A percentile compares a stretch with the other conserved stretches of the same genome.
Evolutionary conservation across 306 rosid species (phyloP).

Genomic region (Lathyrus oleraceus): DNA sequence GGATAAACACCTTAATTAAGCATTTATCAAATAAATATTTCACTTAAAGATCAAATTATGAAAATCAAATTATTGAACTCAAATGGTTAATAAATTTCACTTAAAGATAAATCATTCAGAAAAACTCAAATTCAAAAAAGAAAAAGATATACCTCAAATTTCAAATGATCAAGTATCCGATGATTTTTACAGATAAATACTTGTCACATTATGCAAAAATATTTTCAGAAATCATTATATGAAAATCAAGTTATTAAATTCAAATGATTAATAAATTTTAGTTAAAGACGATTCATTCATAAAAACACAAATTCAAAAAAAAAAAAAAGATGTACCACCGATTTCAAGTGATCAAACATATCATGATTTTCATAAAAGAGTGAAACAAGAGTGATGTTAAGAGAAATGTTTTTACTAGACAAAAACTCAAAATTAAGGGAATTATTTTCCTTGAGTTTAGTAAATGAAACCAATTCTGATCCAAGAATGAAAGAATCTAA

Average conservation of each 20-base stretch:
- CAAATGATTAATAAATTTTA: too few species aligned
- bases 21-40: too few species aligned
- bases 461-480: conserved; percentile 30
- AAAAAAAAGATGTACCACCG: conserved; percentile 33
- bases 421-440: conserved; percentile 52
- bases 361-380: conserved; percentile 27
- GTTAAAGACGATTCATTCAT: too few species aligned
- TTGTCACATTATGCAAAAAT: too few species aligned
- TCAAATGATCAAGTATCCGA: conserved; percentile 30
- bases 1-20: too few species aligned
- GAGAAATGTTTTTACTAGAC: conserved; percentile 32
- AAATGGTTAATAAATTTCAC: neutral
- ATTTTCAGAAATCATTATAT: too few species aligned
- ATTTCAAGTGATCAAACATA: conserved; percentile 37
- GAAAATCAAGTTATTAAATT: neutral
- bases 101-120: neutral
- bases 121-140: neutral
- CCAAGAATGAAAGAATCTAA: neutral
- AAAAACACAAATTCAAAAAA: too few species aligned
- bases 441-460: neutral
- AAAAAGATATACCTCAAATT: conserved; percentile 35
- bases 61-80: neutral
- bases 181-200: neutral
- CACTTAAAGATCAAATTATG: too few species aligned
- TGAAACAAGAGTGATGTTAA: conserved; percentile 37